These are phyloP conservation scores for Asterella californica DNA, from an alignment of 225 moss, liverwort and hornwort genomes.

Conservation along the genomic window DNA sequence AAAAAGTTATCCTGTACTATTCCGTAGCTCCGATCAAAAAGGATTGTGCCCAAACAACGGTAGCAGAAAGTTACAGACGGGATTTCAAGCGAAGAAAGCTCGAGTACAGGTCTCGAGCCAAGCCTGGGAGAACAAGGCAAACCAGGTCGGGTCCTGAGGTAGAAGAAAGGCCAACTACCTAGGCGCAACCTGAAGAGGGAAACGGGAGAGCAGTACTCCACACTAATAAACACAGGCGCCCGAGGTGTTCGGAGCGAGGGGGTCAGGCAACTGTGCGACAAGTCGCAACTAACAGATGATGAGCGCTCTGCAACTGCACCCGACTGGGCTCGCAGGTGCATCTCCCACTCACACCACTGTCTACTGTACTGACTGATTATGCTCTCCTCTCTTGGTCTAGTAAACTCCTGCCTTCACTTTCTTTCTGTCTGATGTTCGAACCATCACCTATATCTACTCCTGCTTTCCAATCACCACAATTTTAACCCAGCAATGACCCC, in stretches of 20 bases:
- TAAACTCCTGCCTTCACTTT: background rate
- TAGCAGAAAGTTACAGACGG: background rate
- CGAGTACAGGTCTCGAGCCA: background rate
- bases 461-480: background rate
- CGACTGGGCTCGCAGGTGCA: background rate
- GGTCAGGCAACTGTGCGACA: constrained; percentile 3
- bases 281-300: constrained; percentile 4
- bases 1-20: constrained; percentile 2
- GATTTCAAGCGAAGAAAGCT: background rate
- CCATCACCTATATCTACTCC: too few species aligned
- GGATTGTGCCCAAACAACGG: background rate
- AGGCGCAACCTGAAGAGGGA: background rate
- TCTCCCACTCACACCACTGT: background rate
- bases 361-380: background rate
- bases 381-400: background rate
- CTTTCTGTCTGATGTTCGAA: too few species aligned
- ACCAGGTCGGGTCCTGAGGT: background rate
- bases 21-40: background rate
- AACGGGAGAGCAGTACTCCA: background rate
- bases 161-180: background rate
- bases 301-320: constrained; percentile 2
- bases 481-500: background rate
- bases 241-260: too few species aligned
- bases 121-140: background rate
- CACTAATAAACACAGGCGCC: too few species aligned